phyloP scores from a whole-genome alignment of 108 stramenopile species.

The Halocafeteria seosinensis region DNA sequence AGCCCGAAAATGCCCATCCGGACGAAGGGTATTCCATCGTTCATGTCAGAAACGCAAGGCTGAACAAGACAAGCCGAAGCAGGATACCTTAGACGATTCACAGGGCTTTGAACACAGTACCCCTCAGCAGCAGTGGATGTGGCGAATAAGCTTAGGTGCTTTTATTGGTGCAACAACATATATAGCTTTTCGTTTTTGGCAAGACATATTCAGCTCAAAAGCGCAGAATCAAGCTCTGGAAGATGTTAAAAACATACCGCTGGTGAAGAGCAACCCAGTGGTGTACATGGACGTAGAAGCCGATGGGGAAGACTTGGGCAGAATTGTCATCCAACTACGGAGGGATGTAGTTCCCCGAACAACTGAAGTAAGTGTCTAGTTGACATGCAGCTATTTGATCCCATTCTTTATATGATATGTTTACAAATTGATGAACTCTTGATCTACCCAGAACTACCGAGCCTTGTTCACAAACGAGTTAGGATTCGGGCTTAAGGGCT shows the following conservation, averaged over 20 bases:
- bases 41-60: no score
- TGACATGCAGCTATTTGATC: no score
- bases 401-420: no score
- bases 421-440: no score
- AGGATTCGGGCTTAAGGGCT: conserved; percentile 65
- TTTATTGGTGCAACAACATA: neutral
- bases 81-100: no score
- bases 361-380: no score
- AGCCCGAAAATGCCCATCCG: no score
- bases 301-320: neutral
- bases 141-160: neutral
- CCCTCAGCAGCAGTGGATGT: neutral
- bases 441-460: conserved; percentile 53
- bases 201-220: neutral
- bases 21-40: no score
- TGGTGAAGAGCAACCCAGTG: conserved; percentile 3
- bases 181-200: neutral
- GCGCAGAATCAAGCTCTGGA: neutral
- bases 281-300: conserved; percentile 1
- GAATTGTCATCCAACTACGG: conserved; percentile 60
- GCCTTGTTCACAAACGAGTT: conserved; percentile 49
- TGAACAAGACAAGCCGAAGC: no score
- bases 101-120: neutral
- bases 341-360: conserved; percentile 63
- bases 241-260: neutral